Conservation (phyloP, 805 yeast species). For the Hanseniaspora occidentalis region DNA sequence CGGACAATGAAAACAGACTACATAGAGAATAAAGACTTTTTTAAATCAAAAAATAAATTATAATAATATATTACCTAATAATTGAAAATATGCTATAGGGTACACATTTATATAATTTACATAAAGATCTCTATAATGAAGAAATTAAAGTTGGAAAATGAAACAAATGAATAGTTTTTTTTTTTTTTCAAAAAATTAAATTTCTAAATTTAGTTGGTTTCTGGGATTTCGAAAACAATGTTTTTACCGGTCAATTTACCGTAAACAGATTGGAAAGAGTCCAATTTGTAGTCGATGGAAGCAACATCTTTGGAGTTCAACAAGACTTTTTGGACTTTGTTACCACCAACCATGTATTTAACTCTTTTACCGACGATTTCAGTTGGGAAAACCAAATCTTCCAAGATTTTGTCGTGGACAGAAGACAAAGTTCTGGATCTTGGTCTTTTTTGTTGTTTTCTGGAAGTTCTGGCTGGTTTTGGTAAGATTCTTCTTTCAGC, state of each 20-base stretch:
- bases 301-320: constrained; percentile 96
- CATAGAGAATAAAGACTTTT: too few species aligned
- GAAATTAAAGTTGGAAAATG: not conserved
- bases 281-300: constrained; percentile 96
- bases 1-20: too few species aligned
- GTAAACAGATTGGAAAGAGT: constrained; percentile 98
- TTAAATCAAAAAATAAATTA: too few species aligned
- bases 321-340: constrained; percentile 94
- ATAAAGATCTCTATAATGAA: not conserved
- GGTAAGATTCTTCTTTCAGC: constrained; percentile 99
- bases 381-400: constrained; percentile 99
- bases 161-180: too few species aligned
- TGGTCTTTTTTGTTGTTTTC: constrained; percentile 97
- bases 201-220: constrained; percentile 22
- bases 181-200: too few species aligned
- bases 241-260: constrained; percentile 98
- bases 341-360: constrained; percentile 97
- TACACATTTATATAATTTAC: not conserved
- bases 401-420: constrained; percentile 97
- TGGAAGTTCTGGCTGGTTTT: constrained; percentile 93
- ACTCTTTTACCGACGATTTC: constrained; percentile 99
- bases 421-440: constrained; percentile 98
- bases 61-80: not conserved
- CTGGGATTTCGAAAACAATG: constrained; percentile 93
- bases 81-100: not conserved